Base-by-base conservation (phyloP, 352 stramenopile species). In the Phytophthora crassamura region DNA sequence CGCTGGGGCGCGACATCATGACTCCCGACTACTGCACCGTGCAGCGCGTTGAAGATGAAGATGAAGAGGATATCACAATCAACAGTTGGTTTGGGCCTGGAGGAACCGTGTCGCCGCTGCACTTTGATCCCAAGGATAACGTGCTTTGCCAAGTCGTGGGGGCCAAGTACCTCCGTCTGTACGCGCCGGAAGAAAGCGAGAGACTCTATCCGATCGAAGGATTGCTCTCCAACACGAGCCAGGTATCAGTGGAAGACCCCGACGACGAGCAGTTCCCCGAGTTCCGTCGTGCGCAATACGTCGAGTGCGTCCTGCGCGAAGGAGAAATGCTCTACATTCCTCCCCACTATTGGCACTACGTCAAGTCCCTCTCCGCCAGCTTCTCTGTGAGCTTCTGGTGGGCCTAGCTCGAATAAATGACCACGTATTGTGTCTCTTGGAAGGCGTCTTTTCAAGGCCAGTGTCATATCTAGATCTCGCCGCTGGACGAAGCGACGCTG, bases 71-170 rank as follows among this genome's bases (percentile, higher is more conserved):
- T 52, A 81, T 97, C 14, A 83, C 87, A 0, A 67, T 92, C 18
- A 96, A 97, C 56, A 84, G 86, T 22, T 97, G 91, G 90, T 94
- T 97, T 35, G 91, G 91, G 10, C 91, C 91, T 0, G 52, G 62
- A 4, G 74, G 74, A 14, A 97, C 91, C 0, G 75, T 96, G 6
- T 97, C 90, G 6, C 91, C 91, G 12, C 65, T 96, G 52, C 91
- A 97, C 64, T 95, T 91, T 49, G 91, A 97, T 40, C 88, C 84
- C 8, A 93, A 93, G 61, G 90, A 97, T 71, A 97, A 97, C 52
- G 54, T 97, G 30, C 75, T 97, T 0, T 95, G 87, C 28, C 91
- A 97, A 58, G 86, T 96, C 30, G 78, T 95, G 4, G 90, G 89
- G 0, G 47, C 67, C 38, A 97, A 97, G 55, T 94, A 96, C 61